Conservation (phyloP, 352 stramenopile species). For the Pythium brassicae region DNA sequence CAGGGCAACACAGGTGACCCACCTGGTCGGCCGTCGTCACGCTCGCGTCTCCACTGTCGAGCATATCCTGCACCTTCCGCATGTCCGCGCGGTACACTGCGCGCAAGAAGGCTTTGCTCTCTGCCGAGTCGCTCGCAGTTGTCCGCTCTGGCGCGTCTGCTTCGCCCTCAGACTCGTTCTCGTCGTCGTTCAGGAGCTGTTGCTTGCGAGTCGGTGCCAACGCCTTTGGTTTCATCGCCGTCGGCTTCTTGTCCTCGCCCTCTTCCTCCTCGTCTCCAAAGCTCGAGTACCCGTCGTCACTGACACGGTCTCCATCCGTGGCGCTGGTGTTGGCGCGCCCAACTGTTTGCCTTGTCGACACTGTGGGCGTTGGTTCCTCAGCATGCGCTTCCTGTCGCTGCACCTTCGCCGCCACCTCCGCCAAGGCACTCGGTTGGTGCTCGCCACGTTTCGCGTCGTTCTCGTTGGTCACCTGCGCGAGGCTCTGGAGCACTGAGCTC, state of each 20-base stretch:
- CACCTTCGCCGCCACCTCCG: slow-evolving; percentile 22
- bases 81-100: slow-evolving; percentile 61
- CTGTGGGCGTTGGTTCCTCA: too few species aligned
- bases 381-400: slow-evolving; percentile 25
- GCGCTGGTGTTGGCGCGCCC: too few species aligned
- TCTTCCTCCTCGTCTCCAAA: slow-evolving; percentile 41
- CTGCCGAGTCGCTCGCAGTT: slow-evolving; percentile 37
- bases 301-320: too few species aligned
- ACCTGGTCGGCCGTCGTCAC: slow-evolving; percentile 60
- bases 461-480: slow-evolving; percentile 48
- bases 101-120: slow-evolving; percentile 58
- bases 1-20: background rate
- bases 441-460: slow-evolving; percentile 33
- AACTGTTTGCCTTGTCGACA: too few species aligned
- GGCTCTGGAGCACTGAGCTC: slow-evolving; percentile 17
- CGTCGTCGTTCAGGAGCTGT: slow-evolving; percentile 6
- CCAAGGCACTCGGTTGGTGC: slow-evolving; percentile 15
- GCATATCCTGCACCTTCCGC: slow-evolving; percentile 44
- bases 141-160: slow-evolving; percentile 25
- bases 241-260: background rate
- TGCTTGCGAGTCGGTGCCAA: slow-evolving; percentile 1
- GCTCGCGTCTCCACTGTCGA: slow-evolving; percentile 40
- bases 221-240: background rate
- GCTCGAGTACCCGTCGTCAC: slow-evolving; percentile 51
- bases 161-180: slow-evolving; percentile 16